Conservation (phyloP, 1,284 basidiomycete species). For the Tilletia caries region DNA sequence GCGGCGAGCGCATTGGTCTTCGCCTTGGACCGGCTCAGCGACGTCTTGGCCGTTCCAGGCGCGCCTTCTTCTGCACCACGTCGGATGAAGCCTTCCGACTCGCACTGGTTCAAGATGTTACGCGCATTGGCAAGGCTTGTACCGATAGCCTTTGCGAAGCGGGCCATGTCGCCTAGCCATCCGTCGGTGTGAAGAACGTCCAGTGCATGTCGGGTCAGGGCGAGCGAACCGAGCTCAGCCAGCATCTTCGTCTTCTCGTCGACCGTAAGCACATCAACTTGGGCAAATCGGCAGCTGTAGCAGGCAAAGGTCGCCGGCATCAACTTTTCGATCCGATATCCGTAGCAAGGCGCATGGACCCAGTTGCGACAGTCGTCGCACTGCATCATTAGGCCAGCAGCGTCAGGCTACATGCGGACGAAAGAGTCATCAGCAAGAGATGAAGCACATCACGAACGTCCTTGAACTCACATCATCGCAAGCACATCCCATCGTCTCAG, state of each 20-base stretch:
- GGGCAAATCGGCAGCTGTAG: conserved; percentile 11
- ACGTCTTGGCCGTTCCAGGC: neutral
- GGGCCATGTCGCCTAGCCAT: conserved; percentile 2
- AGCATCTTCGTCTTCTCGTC: conserved; percentile 4
- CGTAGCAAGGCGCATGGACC: conserved; percentile 17
- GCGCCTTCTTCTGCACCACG: neutral
- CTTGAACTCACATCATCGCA: conserved; percentile 9
- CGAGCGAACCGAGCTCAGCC: conserved; percentile 14
- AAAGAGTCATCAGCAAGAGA: neutral
- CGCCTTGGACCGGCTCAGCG: neutral
- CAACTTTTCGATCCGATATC: neutral
- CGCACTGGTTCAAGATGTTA: conserved; percentile 9
- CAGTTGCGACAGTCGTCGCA: neutral
- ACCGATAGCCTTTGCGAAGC: conserved; percentile 11
- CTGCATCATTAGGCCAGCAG: neutral
- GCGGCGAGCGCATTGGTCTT: conserved; percentile 9
- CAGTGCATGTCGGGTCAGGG: conserved; percentile 16
- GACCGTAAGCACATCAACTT: neutral
- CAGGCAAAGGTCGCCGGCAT: conserved; percentile 12
- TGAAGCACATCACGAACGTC: neutral
- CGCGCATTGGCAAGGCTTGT: conserved; percentile 3
- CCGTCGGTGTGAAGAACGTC: conserved; percentile 13
- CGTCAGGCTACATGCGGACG: neutral
- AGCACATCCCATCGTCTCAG: conserved; percentile 11
- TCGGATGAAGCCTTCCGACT: conserved; percentile 15